Base-by-base conservation (phyloP, 78 protist species). In the Polysphondylium violaceum region DNA sequence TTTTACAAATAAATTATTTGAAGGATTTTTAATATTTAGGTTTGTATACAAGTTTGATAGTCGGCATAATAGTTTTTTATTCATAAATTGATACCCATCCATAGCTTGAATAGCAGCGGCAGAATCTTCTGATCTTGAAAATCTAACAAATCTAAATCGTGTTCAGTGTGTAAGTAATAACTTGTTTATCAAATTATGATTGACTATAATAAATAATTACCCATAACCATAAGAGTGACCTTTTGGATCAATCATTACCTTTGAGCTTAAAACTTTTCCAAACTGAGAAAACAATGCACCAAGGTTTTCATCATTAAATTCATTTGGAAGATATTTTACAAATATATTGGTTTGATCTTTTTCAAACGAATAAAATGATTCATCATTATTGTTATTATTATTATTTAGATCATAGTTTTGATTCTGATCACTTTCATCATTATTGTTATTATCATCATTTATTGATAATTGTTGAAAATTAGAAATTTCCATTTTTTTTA, bases 1-100 rank as follows among this genome's bases (percentile, higher is more conserved):
- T 69, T 83, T 83, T 36, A 83, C 31, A 69, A 83, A 83, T 83
- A 83, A 58, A 69, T 83, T 83, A 69, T 83, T 83, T 35, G 90
- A 83, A n/a, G 90, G 90, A 29, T 69, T 29, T 41, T 69, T 83
- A n/a, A 27, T 83, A 43, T 83, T 83, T 40, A 59, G 29, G 56
- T 83, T 83, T n/a, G 90, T 55, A 69, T 83, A 83, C 9, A 83
- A 31, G n/a, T 83, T 58, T 12, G 90, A 83, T 25, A 83, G 51
- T 38, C 90, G 58, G n/a, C 90, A 83, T n/a, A 83, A 21, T 23
- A 83, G 27, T 43, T 83, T 83, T 58, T 83, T 83, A 31, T 83
- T 73, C 50, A 55, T 59, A 29, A 33, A 58, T 40, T 55, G 76
- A 43, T 38, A 69, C 12, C 90, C 90, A 83, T 83, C 90, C 72